Conservation (phyloP, 495 filamentous ascomycete genomes). For the Sphaerosporella brunnea region DNA sequence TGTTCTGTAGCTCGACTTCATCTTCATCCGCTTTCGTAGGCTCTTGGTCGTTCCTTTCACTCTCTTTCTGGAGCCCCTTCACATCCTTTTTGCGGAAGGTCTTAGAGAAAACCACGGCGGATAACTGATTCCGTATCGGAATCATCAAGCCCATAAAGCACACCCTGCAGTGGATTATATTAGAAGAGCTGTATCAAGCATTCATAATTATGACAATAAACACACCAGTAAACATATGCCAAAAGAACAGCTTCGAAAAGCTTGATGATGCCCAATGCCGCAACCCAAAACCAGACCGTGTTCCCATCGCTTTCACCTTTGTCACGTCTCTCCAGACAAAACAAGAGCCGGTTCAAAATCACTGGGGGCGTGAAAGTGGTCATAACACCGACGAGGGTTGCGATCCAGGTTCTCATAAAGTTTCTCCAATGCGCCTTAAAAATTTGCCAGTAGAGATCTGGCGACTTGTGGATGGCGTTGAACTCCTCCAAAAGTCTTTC, state of each 20-base stretch:
- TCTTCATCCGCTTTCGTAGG: slow-evolving; percentile 25
- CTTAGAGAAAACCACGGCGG: slow-evolving; percentile 59
- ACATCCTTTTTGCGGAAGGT: slow-evolving; percentile 65
- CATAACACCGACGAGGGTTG: slow-evolving; percentile 37
- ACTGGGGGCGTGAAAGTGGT: slow-evolving; percentile 53
- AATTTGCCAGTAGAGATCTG: slow-evolving; percentile 46
- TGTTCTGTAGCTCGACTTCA: slow-evolving; percentile 42
- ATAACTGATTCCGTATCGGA: slow-evolving; percentile 50
- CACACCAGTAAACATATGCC: slow-evolving; percentile 19
- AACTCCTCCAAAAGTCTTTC: slow-evolving; percentile 34
- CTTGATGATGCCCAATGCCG: slow-evolving; percentile 41
- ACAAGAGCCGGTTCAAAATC: slow-evolving; percentile 46
- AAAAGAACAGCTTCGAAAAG: slow-evolving; percentile 22
- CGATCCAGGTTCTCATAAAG: slow-evolving; percentile 36
- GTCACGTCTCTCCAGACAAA: slow-evolving; percentile 41
- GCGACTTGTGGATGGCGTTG: slow-evolving; percentile 29
- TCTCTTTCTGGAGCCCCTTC: slow-evolving; percentile 37
- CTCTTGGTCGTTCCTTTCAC: slow-evolving; percentile 26
- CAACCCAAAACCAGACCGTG: slow-evolving; percentile 50
- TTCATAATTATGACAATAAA: no score
- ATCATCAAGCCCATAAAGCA: slow-evolving; percentile 45
- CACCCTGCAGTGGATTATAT: slow-evolving; percentile 51
- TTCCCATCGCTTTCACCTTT: slow-evolving; percentile 27
- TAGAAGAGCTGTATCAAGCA: no score
- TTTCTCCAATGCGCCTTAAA: slow-evolving; percentile 36